These are phyloP conservation scores for Nepenthes mirabilis DNA, from an alignment of 148 eudicot species.

Conservation along the genomic window DNA sequence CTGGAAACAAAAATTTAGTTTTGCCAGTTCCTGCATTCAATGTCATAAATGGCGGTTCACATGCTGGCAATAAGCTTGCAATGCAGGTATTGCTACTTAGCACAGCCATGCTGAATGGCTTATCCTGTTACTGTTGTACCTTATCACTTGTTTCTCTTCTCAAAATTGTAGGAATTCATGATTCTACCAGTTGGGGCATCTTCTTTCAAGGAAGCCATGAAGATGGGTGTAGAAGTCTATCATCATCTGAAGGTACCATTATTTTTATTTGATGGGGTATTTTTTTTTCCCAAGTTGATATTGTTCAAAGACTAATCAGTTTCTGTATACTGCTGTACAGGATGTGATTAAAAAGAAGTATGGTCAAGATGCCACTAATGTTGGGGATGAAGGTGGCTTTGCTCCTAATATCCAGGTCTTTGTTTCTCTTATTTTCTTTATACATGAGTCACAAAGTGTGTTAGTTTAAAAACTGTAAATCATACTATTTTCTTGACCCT, in stretches of 20 bases:
- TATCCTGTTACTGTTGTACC: background rate
- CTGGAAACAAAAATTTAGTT: slow-evolving; percentile 89
- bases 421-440: background rate
- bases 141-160: background rate
- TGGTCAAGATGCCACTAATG: slow-evolving; percentile 75
- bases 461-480: background rate
- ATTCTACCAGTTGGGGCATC: slow-evolving; percentile 88
- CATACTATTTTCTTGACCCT: too few relatives aligned
- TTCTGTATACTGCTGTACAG: slow-evolving; percentile 18
- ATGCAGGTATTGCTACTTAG: slow-evolving; percentile 35
- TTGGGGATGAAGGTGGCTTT: slow-evolving; percentile 81
- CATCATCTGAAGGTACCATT: slow-evolving; percentile 70
- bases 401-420: slow-evolving; percentile 71
- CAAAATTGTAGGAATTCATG: slow-evolving; percentile 62
- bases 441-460: background rate
- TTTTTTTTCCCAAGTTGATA: background rate
- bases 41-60: slow-evolving; percentile 97
- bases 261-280: background rate
- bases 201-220: slow-evolving; percentile 87
- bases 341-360: slow-evolving; percentile 68
- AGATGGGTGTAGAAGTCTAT: slow-evolving; percentile 96
- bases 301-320: background rate
- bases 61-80: slow-evolving; percentile 92
- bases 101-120: background rate
- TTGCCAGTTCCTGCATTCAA: slow-evolving; percentile 96